Evolutionary conservation across 805 yeast species (phyloP).

Genomic region (Lachancea sp.): DNA sequence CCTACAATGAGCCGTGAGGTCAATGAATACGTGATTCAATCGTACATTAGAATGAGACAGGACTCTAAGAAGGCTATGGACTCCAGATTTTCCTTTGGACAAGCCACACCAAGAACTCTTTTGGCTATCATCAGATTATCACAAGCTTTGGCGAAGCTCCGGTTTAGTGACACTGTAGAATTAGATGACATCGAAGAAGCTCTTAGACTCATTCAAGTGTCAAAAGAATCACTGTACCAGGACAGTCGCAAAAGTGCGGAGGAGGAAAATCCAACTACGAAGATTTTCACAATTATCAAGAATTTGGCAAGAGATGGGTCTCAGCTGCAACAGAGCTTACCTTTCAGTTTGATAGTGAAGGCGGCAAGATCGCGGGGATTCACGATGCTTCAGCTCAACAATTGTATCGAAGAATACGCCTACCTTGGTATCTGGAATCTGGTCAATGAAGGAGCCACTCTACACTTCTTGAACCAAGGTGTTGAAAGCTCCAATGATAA

Average conservation of each 20-base stretch:
- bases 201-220: slow-evolving; percentile 72
- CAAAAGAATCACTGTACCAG: slow-evolving; percentile 72
- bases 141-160: slow-evolving; percentile 86
- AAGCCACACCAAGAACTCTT: slow-evolving; percentile 92
- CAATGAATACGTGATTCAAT: slow-evolving; percentile 77
- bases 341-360: slow-evolving; percentile 47
- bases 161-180: slow-evolving; percentile 68
- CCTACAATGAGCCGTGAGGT: slow-evolving; percentile 82
- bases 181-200: slow-evolving; percentile 93
- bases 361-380: slow-evolving; percentile 74
- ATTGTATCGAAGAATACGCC: slow-evolving; percentile 69
- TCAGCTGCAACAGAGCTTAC: slow-evolving; percentile 30
- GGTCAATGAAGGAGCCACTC: slow-evolving; percentile 60
- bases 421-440: slow-evolving; percentile 69
- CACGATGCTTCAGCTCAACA: slow-evolving; percentile 69
- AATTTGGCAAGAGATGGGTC: slow-evolving; percentile 43
- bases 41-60: slow-evolving; percentile 88
- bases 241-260: slow-evolving; percentile 45
- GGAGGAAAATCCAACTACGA: slow-evolving; percentile 61
- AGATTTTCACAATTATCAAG: slow-evolving; percentile 65
- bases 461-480: slow-evolving; percentile 47
- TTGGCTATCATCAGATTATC: slow-evolving; percentile 87
- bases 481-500: background rate
- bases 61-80: slow-evolving; percentile 75
- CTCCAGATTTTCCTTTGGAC: slow-evolving; percentile 73